Evolutionary conservation across 2,329 filamentous ascomycete genomes (phyloP), one percentile per base, ranked within the genome.

Genomic region (Aspergillus sp.): DNA sequence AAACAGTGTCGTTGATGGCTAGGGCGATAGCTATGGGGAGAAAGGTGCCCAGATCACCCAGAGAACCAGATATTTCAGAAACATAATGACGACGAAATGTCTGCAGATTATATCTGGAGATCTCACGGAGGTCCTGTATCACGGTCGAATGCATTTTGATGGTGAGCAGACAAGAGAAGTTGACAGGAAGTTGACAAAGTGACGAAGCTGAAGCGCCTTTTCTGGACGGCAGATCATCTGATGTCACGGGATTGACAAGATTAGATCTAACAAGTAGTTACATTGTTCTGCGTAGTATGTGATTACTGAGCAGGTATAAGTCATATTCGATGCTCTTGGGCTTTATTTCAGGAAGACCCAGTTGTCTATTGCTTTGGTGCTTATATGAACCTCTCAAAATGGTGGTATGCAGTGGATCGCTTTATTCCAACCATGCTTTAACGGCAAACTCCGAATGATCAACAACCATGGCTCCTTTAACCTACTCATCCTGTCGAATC

Each of bases 21-120:
- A 97, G 80, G 2, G 90, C 87, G 36, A 94, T 88, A 74, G 93
- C 86, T 46, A 96, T 80, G 42, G 90, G 91, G 7, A 95, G 79
- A 29, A 95, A 79, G 2, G 91, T 96, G 52, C 91, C 91, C 38
- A 96, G 76, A 63, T 96, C 91, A 52, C 91, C 91, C 2, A 88
- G 77, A 0, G 90, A 86, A 44, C 91, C 91, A 1, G 91, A 94
- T 45, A 97, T 80, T 71, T 97, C 91, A 42, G 85, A 68, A 10
- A 85, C 69, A 52, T 82, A 79, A 43, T 77, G 73, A 26, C 61
- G 63, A 50, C 69, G 73, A 49, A 85, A 68, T 8, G 77, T 81
- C 27, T 69, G 62, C 51, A 79, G 60, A 69, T 85, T 85, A 57
- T 82, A 57, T 7, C 51, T 40, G 40, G 59, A 57, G 43, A 63